Percentiles rank a stretch among this genome's conserved stretches.
These are phyloP conservation scores for Hypoxylon rickii DNA, from an alignment of 495 filamentous ascomycete species.

Conservation along the genomic window DNA sequence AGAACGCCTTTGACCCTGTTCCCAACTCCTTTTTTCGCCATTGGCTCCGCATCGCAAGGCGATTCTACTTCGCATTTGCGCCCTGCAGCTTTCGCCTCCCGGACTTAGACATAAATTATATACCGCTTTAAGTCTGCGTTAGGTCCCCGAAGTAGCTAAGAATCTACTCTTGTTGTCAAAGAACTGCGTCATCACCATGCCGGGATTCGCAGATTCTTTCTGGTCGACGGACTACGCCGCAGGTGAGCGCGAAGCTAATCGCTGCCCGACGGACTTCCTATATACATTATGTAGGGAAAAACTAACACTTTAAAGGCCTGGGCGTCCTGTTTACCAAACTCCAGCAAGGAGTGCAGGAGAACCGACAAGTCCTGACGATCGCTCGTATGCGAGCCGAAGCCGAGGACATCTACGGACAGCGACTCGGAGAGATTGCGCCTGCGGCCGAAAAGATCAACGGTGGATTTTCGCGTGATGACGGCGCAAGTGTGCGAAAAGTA, in stretches of 20 bases:
- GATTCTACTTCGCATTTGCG: slow-evolving; percentile 7
- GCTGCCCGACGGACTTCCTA: not conserved
- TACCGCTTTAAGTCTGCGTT: slow-evolving; percentile 1
- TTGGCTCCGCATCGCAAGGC: slow-evolving; percentile 22
- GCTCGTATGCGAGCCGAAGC: slow-evolving; percentile 95
- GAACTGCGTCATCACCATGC: slow-evolving; percentile 59
- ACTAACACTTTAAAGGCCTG: slow-evolving; percentile 61
- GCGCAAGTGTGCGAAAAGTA: slow-evolving; percentile 94
- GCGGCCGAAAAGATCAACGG: slow-evolving; percentile 77
- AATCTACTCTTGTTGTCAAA: slow-evolving; percentile 4
- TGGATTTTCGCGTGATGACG: slow-evolving; percentile 93
- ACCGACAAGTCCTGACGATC: slow-evolving; percentile 88
- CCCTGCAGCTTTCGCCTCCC: slow-evolving; percentile 1
- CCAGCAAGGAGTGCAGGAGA: slow-evolving; percentile 92
- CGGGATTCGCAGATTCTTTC: slow-evolving; percentile 90
- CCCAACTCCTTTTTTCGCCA: not conserved
- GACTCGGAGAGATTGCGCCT: slow-evolving; percentile 80
- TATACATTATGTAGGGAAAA: not conserved
- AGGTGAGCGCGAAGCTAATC: slow-evolving; percentile 54
- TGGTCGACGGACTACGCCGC: slow-evolving; percentile 94
- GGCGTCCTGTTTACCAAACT: slow-evolving; percentile 97
- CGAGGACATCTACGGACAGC: slow-evolving; percentile 84
- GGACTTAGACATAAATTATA: not conserved
- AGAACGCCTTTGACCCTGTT: slow-evolving; percentile 21
- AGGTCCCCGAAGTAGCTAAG: slow-evolving; percentile 1